Conservation (phyloP, 176 grass and related monocot species). For the Eleusine indica region DNA sequence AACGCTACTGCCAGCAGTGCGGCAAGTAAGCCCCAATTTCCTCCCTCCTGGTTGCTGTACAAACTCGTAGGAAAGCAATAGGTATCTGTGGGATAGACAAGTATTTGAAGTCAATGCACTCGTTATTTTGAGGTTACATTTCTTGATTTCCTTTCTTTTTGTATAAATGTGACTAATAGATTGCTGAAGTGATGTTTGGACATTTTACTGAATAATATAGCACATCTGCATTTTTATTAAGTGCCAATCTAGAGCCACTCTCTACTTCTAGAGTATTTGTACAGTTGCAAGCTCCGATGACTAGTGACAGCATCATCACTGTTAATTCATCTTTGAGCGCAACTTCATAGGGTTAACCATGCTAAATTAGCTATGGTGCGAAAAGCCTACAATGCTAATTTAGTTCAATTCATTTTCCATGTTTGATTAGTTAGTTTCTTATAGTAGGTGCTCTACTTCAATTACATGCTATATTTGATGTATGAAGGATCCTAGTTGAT, state of each 20-base stretch:
- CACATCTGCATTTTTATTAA: neutral
- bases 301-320: neutral
- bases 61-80: neutral
- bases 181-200: neutral
- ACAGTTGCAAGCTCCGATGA: neutral
- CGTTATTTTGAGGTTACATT: neutral
- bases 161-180: neutral
- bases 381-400: neutral
- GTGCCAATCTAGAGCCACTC: neutral
- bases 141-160: neutral
- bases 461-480: neutral
- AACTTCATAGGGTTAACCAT: neutral
- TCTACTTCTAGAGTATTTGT: neutral
- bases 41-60: neutral
- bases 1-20: slow-evolving; percentile 97
- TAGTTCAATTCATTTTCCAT: neutral
- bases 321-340: neutral
- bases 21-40: slow-evolving; percentile 76
- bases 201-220: neutral
- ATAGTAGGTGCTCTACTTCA: neutral
- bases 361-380: neutral
- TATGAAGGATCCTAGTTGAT: neutral
- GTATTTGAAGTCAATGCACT: neutral
- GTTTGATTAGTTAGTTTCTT: neutral
- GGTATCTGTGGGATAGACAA: neutral